Evolutionary conservation across 495 filamentous ascomycete species (phyloP), one percentile per base, ranked within the genome.

Genomic region (Pyrenula massariospora): DNA sequence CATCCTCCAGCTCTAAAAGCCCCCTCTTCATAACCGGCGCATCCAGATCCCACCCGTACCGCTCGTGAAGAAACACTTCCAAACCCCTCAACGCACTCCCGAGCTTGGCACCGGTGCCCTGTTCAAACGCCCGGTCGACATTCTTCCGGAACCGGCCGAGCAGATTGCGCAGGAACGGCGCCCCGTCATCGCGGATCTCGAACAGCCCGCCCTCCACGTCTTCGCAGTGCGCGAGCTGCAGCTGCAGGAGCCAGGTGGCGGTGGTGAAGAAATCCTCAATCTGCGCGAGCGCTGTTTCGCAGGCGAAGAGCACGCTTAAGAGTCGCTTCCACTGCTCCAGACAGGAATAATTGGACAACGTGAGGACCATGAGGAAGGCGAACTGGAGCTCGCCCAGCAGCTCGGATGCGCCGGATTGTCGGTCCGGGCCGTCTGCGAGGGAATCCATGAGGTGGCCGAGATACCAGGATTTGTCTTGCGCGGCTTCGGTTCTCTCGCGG

Each of bases 341-440:
- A 64, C 88, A 95, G 0, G 89, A 90, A 59, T 84, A 80, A 65
- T 94, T 96, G 66, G 86, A 86, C 49, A 96, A 74, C 22, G 85
- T 87, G 57, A 90, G 73, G 11, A 89, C 84, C 65, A 86, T 88
- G 2, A 96, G 62, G 68, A 93, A 96, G 36, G 82, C 78, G 62
- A 94, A 86, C 62, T 96, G 89, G 48, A 96, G 62, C 63, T 97
- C 91, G 48, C 91, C 92, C n/a, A 94, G 67, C 2, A 96, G 61
- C 50, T 87, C 61, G 5, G 59, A 58, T 57, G 73, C 66, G 1
- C 69, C 72, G 12, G 53, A 50, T 25, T 56, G 52, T 36, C 65
- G 61, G 48, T 66, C 61, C 0, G 58, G 53, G 56, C 57, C 56
- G 24, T 64, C 59, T 31, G 67, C 61, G 25, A 60, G 68, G 20